A percentile compares a stretch with the other conserved stretches of the same genome.
Conservation (phyloP, 768 basidiomycete genomes). For the Trametes sanguinea region DNA sequence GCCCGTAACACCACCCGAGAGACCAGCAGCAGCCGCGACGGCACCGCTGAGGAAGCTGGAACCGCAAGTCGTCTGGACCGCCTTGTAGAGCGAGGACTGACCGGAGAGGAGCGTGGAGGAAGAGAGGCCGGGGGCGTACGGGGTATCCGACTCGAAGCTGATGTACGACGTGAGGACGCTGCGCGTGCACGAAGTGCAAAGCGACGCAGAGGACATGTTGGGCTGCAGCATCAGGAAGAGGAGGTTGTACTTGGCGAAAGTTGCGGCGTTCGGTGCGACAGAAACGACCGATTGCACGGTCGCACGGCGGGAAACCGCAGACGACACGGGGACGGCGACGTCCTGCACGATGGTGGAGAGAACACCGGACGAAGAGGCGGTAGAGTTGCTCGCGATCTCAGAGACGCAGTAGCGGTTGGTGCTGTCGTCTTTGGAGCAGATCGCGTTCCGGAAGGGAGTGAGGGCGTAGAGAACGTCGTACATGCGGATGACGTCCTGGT, state of each 20-base stretch:
- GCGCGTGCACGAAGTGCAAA: slow-evolving; percentile 86
- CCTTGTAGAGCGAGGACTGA: slow-evolving; percentile 67
- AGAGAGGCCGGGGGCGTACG: slow-evolving; percentile 75
- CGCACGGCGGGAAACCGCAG: slow-evolving; percentile 24
- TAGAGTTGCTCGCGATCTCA: slow-evolving; percentile 40
- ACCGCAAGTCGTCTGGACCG: slow-evolving; percentile 67
- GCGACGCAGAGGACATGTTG: slow-evolving; percentile 43
- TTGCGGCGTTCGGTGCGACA: slow-evolving; percentile 53
- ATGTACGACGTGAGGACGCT: slow-evolving; percentile 77
- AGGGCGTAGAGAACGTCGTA: slow-evolving; percentile 86
- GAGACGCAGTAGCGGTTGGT: slow-evolving; percentile 67
- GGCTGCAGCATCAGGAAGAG: slow-evolving; percentile 79
- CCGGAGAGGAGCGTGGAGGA: slow-evolving; percentile 64
- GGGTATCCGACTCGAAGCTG: slow-evolving; percentile 64
- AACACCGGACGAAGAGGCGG: slow-evolving; percentile 20
- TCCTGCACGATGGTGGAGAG: slow-evolving; percentile 27
- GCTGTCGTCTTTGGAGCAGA: slow-evolving; percentile 76
- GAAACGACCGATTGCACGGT: slow-evolving; percentile 36
- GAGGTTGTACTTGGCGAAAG: slow-evolving; percentile 61
- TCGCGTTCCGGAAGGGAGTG: slow-evolving; percentile 59
- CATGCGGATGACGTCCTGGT: slow-evolving; percentile 51
- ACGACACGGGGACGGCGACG: slow-evolving; percentile 28
- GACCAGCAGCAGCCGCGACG: slow-evolving; percentile 67
- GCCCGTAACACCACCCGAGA: slow-evolving; percentile 41
- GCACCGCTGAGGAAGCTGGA: slow-evolving; percentile 65